Base-by-base conservation (phyloP, 1,139 yeast genomes). In the Kodamaea fungicola region DNA sequence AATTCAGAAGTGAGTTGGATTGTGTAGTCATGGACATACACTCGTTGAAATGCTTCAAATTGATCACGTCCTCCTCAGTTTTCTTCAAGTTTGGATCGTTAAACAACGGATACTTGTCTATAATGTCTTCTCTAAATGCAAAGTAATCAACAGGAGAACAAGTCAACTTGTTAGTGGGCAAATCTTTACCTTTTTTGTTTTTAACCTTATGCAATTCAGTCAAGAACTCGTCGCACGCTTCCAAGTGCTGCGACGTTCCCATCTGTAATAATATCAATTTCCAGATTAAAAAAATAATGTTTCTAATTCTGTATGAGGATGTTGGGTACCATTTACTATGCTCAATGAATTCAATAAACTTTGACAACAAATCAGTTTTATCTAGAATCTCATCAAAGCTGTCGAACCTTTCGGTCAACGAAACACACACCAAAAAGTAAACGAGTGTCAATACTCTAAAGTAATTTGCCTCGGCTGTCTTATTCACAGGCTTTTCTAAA, bases 111-210 rank as follows among this genome's bases (percentile, higher is more conserved):
- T 80, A 89, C 45, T 95, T 74, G 19, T 89, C 78, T 3, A 73
- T 60, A 6, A 89, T 59, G 46, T 88, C 95, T 43, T 83, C 85
- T 42, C 88, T 71, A 52, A 85, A 87, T 4, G 86, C 80, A 54
- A 78, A 80, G 55, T 86, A 89, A 49, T 88, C 95, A 25, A 88
- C 61, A 0, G 95, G 92, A 2, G 95, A 80, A 26, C 88, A 78
- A 0, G 71, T 65, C 32, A 78, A 58, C 37, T 57, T 58, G 35
- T 43, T 52, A 30, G 41, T 49, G 2, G 47, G 42, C 7, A 42
- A 19, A 26, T 47, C 52, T 24, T 46, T 44, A 1, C 55, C 52
- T 3, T 52, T 49, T 26, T 64, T 62, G 32, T 60, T 59, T 22
- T 64, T 61, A 19, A 82, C 59, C 1, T 65, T 61, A 44, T 74